Evolutionary conservation across 352 stramenopile species (phyloP).

Genomic region (Phytophthora pisi): DNA sequence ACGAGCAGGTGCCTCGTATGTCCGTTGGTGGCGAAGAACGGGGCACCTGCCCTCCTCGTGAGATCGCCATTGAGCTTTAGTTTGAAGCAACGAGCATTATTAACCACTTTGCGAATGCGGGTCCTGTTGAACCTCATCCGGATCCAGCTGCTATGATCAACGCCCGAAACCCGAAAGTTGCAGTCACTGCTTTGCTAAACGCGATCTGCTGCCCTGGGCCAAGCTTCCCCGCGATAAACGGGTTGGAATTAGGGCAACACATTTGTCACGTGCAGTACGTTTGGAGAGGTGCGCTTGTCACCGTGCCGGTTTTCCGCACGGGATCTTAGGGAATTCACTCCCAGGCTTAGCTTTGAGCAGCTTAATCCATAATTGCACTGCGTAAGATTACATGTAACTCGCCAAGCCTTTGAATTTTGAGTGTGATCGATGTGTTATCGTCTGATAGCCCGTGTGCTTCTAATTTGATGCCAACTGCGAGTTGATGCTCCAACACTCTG

Average conservation of each 20-base stretch:
- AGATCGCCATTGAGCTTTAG: background rate
- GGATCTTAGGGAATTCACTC: too few species aligned
- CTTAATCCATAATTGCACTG: too few species aligned
- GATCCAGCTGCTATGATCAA: background rate
- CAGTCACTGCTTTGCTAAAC: background rate
- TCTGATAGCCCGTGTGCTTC: background rate
- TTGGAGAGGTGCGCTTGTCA: conserved; percentile 1
- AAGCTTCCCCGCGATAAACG: background rate
- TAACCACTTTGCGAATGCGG: conserved; percentile 1
- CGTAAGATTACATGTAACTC: too few species aligned
- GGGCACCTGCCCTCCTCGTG: conserved; percentile 1
- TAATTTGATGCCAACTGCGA: background rate
- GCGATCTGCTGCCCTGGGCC: background rate
- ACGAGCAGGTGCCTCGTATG: too few species aligned
- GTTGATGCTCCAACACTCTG: background rate
- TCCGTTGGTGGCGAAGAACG: too few species aligned
- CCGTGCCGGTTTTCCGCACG: background rate
- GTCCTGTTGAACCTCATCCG: background rate
- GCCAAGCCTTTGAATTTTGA: too few species aligned
- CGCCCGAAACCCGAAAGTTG: background rate
- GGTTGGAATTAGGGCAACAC: background rate
- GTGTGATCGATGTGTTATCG: background rate
- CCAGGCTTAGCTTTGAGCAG: too few species aligned
- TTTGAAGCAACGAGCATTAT: conserved; percentile 7
- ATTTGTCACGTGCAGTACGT: background rate